Evolutionary conservation across 176 grass and related monocot genomes (phyloP).

Genomic region (Secale cereale): DNA sequence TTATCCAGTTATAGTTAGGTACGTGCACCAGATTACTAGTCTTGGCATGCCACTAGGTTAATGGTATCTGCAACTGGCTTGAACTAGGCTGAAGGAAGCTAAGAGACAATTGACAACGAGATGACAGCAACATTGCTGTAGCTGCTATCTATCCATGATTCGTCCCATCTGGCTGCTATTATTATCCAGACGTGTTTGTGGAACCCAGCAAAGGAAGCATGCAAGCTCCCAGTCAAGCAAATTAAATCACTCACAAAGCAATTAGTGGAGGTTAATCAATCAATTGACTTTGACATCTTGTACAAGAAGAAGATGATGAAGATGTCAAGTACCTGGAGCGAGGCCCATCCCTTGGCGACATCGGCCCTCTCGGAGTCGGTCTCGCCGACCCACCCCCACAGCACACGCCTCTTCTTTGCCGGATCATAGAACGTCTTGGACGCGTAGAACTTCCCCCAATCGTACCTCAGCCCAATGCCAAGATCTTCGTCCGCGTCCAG

Average conservation of each 20-base stretch:
- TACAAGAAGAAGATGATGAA: background rate
- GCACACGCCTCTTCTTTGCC: conserved; percentile 54
- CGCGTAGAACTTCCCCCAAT: conserved; percentile 95
- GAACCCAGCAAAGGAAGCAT: background rate
- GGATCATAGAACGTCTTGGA: conserved; percentile 93
- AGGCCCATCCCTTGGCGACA: conserved; percentile 86
- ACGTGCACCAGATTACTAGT: background rate
- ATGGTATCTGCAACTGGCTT: background rate
- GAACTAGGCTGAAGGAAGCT: background rate
- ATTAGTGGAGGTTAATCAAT: background rate
- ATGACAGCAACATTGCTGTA: background rate
- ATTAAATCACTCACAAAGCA: background rate
- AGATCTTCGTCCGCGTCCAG: conserved; percentile 47
- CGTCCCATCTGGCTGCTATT: background rate
- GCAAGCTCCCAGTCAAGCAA: background rate
- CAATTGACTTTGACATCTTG: background rate
- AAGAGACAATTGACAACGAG: background rate
- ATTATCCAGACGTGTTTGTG: background rate
- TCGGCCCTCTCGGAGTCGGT: conserved; percentile 77
- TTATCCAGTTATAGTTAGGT: background rate
- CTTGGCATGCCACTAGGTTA: background rate
- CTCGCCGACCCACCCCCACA: conserved; percentile 90
- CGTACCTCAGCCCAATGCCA: conserved; percentile 73
- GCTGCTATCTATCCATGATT: background rate
- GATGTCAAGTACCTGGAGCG: conserved; percentile 50